phyloP scores from a whole-genome alignment of 2,329 filamentous ascomycete genomes.

The Harringtonia lauricola region DNA sequence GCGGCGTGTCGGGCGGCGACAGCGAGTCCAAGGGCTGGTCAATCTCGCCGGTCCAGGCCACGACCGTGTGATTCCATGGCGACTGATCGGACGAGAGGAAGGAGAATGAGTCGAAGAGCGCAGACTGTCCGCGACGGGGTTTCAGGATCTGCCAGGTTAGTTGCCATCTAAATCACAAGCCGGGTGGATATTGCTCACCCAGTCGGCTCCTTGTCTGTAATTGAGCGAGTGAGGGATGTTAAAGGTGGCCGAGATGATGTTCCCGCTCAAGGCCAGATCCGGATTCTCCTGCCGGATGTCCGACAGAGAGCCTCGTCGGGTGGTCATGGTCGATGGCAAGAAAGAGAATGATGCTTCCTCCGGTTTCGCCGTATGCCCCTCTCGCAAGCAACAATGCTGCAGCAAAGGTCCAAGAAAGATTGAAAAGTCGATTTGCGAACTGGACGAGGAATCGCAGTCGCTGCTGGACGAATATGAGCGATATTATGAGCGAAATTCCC shows the following conservation, averaged over 20 bases:
- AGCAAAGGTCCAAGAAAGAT: too few species aligned
- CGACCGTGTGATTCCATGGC: conserved; percentile 83
- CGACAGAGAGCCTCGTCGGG: conserved; percentile 36
- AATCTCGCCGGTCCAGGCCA: conserved; percentile 92
- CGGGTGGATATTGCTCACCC: conserved; percentile 35
- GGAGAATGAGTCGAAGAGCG: conserved; percentile 82
- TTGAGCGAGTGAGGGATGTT: conserved; percentile 49
- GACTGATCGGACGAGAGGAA: conserved; percentile 76
- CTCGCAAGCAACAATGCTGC: too few species aligned
- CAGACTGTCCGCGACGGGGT: conserved; percentile 74
- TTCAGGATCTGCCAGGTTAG: conserved; percentile 50
- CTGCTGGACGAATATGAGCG: too few species aligned
- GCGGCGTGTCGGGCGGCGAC: conserved; percentile 36
- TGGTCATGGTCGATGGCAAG: conserved; percentile 32
- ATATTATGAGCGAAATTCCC: too few species aligned
- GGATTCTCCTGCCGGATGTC: conserved; percentile 46
- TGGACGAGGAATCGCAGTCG: too few species aligned
- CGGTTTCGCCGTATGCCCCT: too few species aligned
- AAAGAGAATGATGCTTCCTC: too few species aligned
- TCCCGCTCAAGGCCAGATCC: conserved; percentile 48
- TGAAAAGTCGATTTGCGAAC: too few species aligned
- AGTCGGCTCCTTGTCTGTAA: conserved; percentile 47
- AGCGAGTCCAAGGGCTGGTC: conserved; percentile 35
- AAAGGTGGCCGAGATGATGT: conserved; percentile 56
- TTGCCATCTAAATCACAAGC: not conserved